Percentiles rank a stretch among this genome's conserved stretches.
These are phyloP conservation scores for Cercophora sp. DNA, from an alignment of 495 filamentous ascomycete genomes.

Conservation along the genomic window DNA sequence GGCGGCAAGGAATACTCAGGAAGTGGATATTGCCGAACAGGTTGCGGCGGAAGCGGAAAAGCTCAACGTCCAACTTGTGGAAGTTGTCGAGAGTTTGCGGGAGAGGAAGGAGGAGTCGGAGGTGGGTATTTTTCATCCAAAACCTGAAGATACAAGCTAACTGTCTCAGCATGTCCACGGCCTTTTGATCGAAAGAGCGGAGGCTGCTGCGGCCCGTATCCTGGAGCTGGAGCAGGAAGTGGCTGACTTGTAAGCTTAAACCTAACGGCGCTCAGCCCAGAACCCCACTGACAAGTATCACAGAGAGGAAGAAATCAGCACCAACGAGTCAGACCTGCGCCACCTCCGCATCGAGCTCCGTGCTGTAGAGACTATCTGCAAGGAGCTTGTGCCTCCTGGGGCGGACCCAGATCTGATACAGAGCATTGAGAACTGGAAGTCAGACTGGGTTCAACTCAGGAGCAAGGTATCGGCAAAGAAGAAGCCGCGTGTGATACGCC, in stretches of 20 bases:
- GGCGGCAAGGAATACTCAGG: conserved; percentile 6
- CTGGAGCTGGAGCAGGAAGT: conserved; percentile 47
- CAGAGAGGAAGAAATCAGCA: conserved; percentile 28
- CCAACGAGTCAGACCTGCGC: conserved; percentile 38
- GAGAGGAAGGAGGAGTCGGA: conserved; percentile 48
- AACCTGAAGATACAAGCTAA: too few species aligned
- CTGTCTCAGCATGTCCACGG: conserved; percentile 48
- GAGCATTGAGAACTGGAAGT: conserved; percentile 44
- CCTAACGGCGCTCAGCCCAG: too few species aligned
- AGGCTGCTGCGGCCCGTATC: conserved; percentile 50
- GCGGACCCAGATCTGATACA: conserved; percentile 39
- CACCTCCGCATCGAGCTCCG: conserved; percentile 51
- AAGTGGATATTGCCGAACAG: conserved; percentile 23
- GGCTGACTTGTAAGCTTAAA: conserved; percentile 45
- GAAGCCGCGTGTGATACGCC: conserved; percentile 11
- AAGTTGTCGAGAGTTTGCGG: conserved; percentile 34
- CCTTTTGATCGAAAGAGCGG: conserved; percentile 46
- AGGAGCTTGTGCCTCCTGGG: conserved; percentile 33
- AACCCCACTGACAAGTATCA: not conserved
- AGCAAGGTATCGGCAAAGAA: conserved; percentile 21
- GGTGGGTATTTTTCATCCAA: conserved; percentile 34
- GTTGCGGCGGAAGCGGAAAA: conserved; percentile 40
- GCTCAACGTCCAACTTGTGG: conserved; percentile 35
- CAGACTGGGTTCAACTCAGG: conserved; percentile 37
- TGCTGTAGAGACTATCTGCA: conserved; percentile 48